Evolutionary conservation across 2,329 filamentous ascomycete genomes (phyloP).

Genomic region (Colletotrichum phormii): DNA sequence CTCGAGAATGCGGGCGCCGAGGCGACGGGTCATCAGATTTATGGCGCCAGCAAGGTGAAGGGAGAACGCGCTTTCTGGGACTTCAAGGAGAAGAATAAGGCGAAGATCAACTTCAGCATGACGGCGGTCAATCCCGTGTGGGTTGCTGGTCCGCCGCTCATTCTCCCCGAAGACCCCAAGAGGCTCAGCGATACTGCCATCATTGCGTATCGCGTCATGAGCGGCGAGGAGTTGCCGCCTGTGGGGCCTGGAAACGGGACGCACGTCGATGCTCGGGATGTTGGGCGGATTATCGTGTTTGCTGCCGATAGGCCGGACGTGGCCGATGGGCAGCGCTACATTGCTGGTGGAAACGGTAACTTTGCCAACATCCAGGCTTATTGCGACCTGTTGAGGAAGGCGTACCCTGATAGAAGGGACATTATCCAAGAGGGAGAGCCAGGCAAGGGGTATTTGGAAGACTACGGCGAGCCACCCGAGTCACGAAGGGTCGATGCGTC

Average conservation of each 20-base stretch:
- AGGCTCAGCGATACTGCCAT: slow-evolving; percentile 35
- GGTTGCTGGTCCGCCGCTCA: slow-evolving; percentile 31
- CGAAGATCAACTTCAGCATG: slow-evolving; percentile 41
- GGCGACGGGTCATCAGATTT: slow-evolving; percentile 36
- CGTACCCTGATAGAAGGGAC: slow-evolving; percentile 6
- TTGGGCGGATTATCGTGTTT: slow-evolving; percentile 22
- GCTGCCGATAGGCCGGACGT: slow-evolving; percentile 1
- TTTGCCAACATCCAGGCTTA: slow-evolving; percentile 21
- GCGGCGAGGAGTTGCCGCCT: slow-evolving; percentile 8
- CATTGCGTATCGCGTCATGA: slow-evolving; percentile 38
- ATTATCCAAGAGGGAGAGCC: slow-evolving; percentile 28
- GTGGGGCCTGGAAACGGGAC: slow-evolving; percentile 16
- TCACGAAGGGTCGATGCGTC: slow-evolving; percentile 21
- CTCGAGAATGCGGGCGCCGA: slow-evolving; percentile 42
- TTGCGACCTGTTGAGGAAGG: slow-evolving; percentile 22
- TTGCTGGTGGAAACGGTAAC: slow-evolving; percentile 17
- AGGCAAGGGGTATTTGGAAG: slow-evolving; percentile 21
- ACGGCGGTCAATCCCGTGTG: slow-evolving; percentile 29
- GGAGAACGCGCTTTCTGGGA: slow-evolving; percentile 47
- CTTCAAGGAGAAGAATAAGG: slow-evolving; percentile 42
- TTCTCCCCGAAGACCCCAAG: slow-evolving; percentile 26
- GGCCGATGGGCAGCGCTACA: slow-evolving; percentile 12
- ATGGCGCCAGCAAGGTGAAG: slow-evolving; percentile 46
- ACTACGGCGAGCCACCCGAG: slow-evolving; percentile 15
- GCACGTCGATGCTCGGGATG: slow-evolving; percentile 36